Percentiles rank a stretch among this genome's conserved stretches.
phyloP scores from a whole-genome alignment of 164 flowering plant species.

The Amborella trichopoda region DNA sequence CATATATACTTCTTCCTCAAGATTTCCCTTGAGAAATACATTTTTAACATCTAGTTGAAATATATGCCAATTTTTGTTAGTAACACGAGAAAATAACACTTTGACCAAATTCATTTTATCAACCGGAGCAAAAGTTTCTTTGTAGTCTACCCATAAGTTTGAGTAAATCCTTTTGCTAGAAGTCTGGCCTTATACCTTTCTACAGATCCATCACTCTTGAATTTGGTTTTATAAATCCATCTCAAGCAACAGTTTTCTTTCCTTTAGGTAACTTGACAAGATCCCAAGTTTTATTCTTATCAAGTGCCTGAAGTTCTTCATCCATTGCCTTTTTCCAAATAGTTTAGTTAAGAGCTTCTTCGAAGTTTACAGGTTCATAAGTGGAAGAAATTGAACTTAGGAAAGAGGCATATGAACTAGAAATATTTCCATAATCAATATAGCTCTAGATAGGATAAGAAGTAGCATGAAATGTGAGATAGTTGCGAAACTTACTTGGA shows the following conservation, averaged over 20 bases:
- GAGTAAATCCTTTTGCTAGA: neutral
- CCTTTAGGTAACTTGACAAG: neutral
- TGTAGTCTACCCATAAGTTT: neutral
- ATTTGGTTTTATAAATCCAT: neutral
- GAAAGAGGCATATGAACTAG: neutral
- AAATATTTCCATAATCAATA: neutral
- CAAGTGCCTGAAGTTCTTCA: neutral
- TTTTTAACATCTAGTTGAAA: neutral
- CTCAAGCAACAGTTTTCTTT: neutral
- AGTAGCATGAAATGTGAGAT: neutral
- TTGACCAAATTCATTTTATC: neutral
- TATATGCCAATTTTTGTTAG: neutral
- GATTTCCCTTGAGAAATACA: neutral
- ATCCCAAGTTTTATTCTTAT: neutral
- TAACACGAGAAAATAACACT: neutral
- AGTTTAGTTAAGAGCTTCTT: neutral
- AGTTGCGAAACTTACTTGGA: neutral
- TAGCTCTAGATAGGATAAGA: neutral
- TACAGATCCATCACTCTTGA: neutral
- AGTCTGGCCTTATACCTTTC: neutral
- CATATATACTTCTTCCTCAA: neutral
- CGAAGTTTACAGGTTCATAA: neutral
- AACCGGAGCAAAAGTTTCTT: neutral
- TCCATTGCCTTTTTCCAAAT: neutral
- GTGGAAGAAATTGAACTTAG: neutral